Percentiles rank a stretch among this genome's conserved stretches.
Conservation (phyloP, 140 eudicot species). For the Cichorium intybus region DNA sequence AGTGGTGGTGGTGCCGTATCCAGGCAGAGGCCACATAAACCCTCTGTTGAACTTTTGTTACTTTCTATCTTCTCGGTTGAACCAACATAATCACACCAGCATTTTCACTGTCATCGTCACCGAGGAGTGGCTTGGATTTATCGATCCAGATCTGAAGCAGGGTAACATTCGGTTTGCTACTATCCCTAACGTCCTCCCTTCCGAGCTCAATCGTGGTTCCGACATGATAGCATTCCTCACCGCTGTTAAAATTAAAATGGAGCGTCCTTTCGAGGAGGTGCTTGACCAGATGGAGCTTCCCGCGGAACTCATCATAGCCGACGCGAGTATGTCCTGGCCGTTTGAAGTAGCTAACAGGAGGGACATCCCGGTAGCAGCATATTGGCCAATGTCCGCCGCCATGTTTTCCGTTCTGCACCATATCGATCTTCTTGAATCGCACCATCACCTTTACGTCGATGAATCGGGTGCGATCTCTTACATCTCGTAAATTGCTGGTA, state of each 20-base stretch:
- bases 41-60: conserved; percentile 40
- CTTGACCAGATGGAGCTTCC: conserved; percentile 40
- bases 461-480: conserved; percentile 26
- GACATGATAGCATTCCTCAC: conserved; percentile 23
- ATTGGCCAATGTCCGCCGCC: conserved; percentile 42
- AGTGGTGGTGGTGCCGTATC: conserved; percentile 46
- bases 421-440: conserved; percentile 36
- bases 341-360: conserved; percentile 39
- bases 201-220: conserved; percentile 37
- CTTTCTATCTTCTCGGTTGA: conserved; percentile 11
- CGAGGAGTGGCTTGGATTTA: conserved; percentile 49
- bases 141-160: conserved; percentile 24
- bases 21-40: conserved; percentile 64
- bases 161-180: conserved; percentile 29
- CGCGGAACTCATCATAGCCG: conserved; percentile 39
- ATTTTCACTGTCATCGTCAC: conserved; percentile 45
- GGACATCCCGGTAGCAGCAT: conserved; percentile 60
- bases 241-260: conserved; percentile 34
- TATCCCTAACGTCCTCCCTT: conserved; percentile 51
- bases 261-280: conserved; percentile 37
- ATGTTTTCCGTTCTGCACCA: conserved; percentile 34
- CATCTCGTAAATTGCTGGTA: neutral
- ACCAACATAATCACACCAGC: conserved; percentile 12
- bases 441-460: conserved; percentile 32
- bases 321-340: conserved; percentile 36